Conservation (phyloP, 164 flowering plant genomes). For the Kalanchoe fedtschenkoi region DNA sequence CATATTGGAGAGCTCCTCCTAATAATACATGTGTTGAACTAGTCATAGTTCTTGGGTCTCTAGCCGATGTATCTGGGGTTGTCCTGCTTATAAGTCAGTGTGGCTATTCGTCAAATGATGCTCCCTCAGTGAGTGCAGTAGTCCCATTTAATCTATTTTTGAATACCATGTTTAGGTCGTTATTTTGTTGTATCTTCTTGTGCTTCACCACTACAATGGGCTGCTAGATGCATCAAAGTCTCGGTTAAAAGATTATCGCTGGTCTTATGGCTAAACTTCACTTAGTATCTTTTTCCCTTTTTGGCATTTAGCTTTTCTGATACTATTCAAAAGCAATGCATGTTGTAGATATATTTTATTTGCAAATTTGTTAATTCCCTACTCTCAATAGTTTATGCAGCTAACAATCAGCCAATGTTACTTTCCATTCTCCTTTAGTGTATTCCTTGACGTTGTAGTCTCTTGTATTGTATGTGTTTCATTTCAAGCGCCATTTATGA, state of each 20-base stretch:
- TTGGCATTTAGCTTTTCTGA: not conserved
- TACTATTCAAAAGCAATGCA: not conserved
- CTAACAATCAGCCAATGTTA: not conserved
- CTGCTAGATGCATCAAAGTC: not conserved
- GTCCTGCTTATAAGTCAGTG: conserved; percentile 81
- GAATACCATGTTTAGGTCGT: not conserved
- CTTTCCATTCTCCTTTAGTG: not conserved
- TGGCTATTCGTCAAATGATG: conserved; percentile 75
- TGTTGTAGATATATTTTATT: not conserved
- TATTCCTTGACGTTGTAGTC: not conserved
- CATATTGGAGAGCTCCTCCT: conserved; percentile 84
- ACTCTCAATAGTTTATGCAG: not conserved
- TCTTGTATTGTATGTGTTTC: conserved; percentile 1
- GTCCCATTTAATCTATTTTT: not conserved
- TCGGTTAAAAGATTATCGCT: not conserved
- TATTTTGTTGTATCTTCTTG: not conserved
- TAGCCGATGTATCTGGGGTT: conserved; percentile 83
- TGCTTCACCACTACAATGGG: not conserved
- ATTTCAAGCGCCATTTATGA: not conserved
- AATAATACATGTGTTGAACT: conserved; percentile 51
- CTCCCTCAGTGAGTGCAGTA: conserved; percentile 55
- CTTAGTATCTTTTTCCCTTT: not conserved
- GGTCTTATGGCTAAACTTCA: not conserved
- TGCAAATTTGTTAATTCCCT: not conserved
- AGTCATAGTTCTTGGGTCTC: conserved; percentile 58